A percentile compares a stretch with the other conserved stretches of the same genome.
These are phyloP conservation scores for Fraxinus sp. DNA, from an alignment of 305 asterid genomes.

Conservation along the genomic window DNA sequence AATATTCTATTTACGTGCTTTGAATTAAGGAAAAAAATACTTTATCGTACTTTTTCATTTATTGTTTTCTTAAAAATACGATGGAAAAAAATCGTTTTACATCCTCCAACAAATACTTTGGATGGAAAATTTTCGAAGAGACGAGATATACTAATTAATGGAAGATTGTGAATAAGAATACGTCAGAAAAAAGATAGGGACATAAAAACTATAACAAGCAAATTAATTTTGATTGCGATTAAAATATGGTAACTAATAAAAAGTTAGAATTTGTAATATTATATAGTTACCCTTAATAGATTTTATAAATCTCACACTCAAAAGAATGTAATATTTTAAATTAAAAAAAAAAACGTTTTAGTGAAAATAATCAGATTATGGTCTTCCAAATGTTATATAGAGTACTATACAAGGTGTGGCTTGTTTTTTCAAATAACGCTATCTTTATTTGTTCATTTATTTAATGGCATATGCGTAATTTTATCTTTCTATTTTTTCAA, in stretches of 20 bases:
- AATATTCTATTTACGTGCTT: too few species aligned
- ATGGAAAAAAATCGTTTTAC: neutral
- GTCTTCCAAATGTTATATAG: neutral
- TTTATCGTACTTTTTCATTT: neutral
- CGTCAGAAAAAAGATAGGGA: neutral
- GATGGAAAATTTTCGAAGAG: neutral
- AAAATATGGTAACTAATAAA: too few species aligned
- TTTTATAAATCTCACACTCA: neutral
- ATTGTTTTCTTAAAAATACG: neutral
- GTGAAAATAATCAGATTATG: too few species aligned
- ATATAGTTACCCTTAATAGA: neutral
- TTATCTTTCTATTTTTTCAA: too few species aligned
- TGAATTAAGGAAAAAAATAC: too few species aligned
- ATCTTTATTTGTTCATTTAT: neutral
- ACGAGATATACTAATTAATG: neutral
- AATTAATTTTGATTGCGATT: too few species aligned
- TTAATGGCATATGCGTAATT: too few species aligned
- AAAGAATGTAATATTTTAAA: too few species aligned
- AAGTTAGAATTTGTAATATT: neutral
- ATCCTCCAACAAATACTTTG: neutral
- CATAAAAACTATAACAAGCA: neutral
- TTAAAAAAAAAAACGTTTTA: too few species aligned
- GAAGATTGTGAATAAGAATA: too few species aligned
- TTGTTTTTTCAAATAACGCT: too few species aligned
- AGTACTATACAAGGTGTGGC: neutral